phyloP scores from a whole-genome alignment of 441 rosid genomes.

The Populus hybrid region DNA sequence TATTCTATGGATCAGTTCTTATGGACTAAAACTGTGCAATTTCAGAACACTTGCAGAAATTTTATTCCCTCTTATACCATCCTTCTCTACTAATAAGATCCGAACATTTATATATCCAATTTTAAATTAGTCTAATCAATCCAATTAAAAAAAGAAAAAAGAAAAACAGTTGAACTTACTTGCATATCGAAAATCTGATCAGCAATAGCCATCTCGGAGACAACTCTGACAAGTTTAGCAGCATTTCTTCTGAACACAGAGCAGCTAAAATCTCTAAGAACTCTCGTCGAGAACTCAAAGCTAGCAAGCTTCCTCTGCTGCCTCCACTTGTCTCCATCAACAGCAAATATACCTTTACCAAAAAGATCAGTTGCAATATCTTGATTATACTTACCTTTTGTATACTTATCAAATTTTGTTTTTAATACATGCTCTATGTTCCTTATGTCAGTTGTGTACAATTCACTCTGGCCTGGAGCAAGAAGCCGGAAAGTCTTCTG shows the following conservation, averaged over 20 bases:
- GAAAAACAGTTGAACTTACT: slow-evolving; percentile 30
- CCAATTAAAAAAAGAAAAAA: too few relatives aligned
- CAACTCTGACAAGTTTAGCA: slow-evolving; percentile 40
- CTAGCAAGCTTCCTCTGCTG: slow-evolving; percentile 85
- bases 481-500: slow-evolving; percentile 57
- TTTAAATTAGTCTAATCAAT: too few relatives aligned
- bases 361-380: slow-evolving; percentile 41
- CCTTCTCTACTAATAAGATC: not conserved
- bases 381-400: slow-evolving; percentile 40
- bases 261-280: slow-evolving; percentile 71
- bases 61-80: too few relatives aligned
- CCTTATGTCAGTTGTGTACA: slow-evolving; percentile 55
- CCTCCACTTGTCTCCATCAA: slow-evolving; percentile 76
- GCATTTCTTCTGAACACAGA: slow-evolving; percentile 56
- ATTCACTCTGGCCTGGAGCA: slow-evolving; percentile 33
- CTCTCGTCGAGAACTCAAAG: slow-evolving; percentile 66
- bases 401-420: slow-evolving; percentile 44
- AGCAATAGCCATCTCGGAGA: slow-evolving; percentile 28
- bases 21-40: too few relatives aligned
- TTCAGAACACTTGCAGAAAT: too few relatives aligned
- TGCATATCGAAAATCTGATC: slow-evolving; percentile 56
- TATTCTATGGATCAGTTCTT: too few relatives aligned
- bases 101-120: too few relatives aligned
- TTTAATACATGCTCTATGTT: slow-evolving; percentile 66
- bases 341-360: slow-evolving; percentile 71